Base-by-base conservation (phyloP, 108 stramenopile genomes). In the Pseudonitzschia multiseries region DNA sequence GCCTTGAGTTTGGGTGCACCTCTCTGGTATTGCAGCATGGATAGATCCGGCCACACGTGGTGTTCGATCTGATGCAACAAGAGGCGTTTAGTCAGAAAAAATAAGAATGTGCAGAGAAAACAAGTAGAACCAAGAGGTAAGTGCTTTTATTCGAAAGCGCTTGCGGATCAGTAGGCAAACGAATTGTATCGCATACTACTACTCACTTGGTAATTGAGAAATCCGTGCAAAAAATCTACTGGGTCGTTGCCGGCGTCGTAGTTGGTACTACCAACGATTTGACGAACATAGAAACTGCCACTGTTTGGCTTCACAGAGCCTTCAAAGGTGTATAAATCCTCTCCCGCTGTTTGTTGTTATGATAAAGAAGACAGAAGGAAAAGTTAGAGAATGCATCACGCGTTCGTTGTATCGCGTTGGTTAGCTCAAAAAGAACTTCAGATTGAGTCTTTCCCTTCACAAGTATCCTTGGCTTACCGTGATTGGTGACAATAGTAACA, bases 271-370 rank as follows among this genome's bases (percentile, higher is more conserved):
- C 88, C 92, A 48, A 94, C 70, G 54, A 96, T 91, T 71, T 96
- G 96, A 32, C 96, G 89, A 40, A 96, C 74, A 80, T 88, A 96
- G 68, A 96, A 96, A 14, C 89, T 86, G 8, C 90, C 90, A 8
- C 87, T 87, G 62, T 83, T 86, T 21, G 96, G 92, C 56, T 89
- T 81, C 79, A 92, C 92, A 57, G 87, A 87, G 36, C 85, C 78
- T n/a, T 88, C 84, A 84, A 96, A 96, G 27, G 87, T 74, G 84
- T 96, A 96, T 28, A 59, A 80, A 66, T 96, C 96, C 33, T 89
- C 77, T 26, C 96, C 96, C 50, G 96, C 53, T 54, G 0, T 36
- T 36, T 36, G 4, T 2, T 36, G 2, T 36, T 36, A 0, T 10
- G 5, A 54, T 15, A 54, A 10, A 54, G 14, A 15, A 21, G n/a